A percentile compares a stretch with the other conserved stretches of the same genome.
phyloP scores from a whole-genome alignment of 345 rosid species.

The Rhodomyrtus tomentosa region DNA sequence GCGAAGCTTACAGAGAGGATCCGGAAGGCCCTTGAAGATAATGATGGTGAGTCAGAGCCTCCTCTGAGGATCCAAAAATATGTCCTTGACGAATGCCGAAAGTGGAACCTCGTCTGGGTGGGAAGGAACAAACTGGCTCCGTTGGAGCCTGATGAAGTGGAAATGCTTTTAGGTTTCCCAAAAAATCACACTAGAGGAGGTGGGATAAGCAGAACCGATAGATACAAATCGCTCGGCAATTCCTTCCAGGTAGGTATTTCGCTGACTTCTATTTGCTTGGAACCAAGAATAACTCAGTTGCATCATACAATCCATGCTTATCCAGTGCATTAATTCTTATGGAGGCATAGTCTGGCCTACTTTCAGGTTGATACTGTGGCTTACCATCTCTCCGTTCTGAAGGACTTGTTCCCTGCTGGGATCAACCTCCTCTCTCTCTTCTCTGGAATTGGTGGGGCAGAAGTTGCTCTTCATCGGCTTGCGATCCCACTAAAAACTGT shows the following conservation, averaged over 20 bases:
- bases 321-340: background rate
- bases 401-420: constrained; percentile 49
- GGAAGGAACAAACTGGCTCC: constrained; percentile 83
- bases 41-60: constrained; percentile 34
- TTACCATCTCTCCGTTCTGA: constrained; percentile 65
- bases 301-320: background rate
- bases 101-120: constrained; percentile 95
- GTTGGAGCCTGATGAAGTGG: constrained; percentile 85
- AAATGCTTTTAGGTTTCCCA: constrained; percentile 84
- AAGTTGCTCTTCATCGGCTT: constrained; percentile 78
- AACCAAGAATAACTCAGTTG: background rate
- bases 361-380: constrained; percentile 93
- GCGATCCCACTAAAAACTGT: constrained; percentile 57
- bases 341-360: background rate
- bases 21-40: constrained; percentile 40
- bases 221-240: constrained; percentile 85
- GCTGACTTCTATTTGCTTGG: background rate
- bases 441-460: constrained; percentile 93
- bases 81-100: constrained; percentile 60
- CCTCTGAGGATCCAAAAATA: constrained; percentile 31
- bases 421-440: constrained; percentile 71
- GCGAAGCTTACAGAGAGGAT: constrained; percentile 69
- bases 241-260: constrained; percentile 61
- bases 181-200: constrained; percentile 92
- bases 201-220: constrained; percentile 73